Evolutionary conservation across 108 stramenopile species (phyloP), one percentile per base, ranked within the genome.

Genomic region (Epithemia pelagica): DNA sequence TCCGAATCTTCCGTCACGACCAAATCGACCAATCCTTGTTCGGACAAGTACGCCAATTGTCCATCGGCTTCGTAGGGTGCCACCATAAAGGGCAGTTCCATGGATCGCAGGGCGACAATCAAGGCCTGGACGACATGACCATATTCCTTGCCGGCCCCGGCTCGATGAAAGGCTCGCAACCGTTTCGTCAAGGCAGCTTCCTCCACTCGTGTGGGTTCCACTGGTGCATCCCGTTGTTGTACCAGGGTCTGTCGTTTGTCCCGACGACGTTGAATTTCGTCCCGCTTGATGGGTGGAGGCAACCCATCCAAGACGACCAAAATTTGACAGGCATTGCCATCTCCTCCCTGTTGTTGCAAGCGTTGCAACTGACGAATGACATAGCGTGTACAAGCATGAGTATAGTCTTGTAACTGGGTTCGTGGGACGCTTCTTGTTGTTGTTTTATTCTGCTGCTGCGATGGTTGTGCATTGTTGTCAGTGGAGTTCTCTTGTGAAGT

Each of bases 31-130:
- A 65, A 32, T 5, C 78, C 78, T n/a, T 24, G 30, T 15, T 73
- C 74, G 22, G 87, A 63, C 28, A 99, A 74, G 56, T 82, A 96
- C 5, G 96, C 97, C 52, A 99, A 80, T 70, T 99, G 97, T 24
- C 92, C 91, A 78, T 99, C 99, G 2, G 98, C 96, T 79, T 99
- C 99, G 75, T 97, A 98, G 0, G 99, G 99, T 22, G 97, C 92
- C 28, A 98, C 95, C 23, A 98, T 22, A 66, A 82, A 96, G 0
- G 87, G 78, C 28, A 74, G 79, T 25, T 62, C 24, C 24, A 76
- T 57, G 24, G 33, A 54, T 28, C 77, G 73, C 53, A 87, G 74
- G 37, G 66, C 76, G 10, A 64, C 52, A 19, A 87, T 32, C 0
- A 91, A 58, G 27, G 30, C 65, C 10, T 28, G 21, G 25, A 83